Conservation (phyloP, 1,284 basidiomycete species). For the Ustilago vetiveriae region DNA sequence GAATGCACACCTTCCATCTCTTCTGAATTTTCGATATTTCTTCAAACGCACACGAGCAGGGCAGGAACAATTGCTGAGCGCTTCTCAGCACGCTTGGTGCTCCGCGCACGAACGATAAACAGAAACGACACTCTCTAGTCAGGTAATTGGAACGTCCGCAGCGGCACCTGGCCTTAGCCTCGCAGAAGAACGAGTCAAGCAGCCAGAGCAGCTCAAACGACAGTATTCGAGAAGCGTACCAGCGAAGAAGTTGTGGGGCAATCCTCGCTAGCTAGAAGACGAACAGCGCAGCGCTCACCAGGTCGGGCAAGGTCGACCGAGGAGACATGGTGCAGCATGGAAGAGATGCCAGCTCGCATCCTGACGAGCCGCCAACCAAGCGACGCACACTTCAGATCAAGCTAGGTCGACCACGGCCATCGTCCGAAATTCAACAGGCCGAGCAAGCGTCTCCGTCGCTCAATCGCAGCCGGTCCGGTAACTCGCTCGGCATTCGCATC, state of each 20-base stretch:
- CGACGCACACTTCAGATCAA: slow-evolving; percentile 45
- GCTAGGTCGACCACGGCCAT: slow-evolving; percentile 30
- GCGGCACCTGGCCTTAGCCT: too few relatives aligned
- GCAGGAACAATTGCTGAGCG: too few relatives aligned
- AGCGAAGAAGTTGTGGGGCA: too few relatives aligned
- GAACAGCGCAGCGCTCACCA: not conserved
- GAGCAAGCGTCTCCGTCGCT: slow-evolving; percentile 30
- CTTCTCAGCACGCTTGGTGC: too few relatives aligned
- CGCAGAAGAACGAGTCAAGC: too few relatives aligned
- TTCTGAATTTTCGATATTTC: slow-evolving; percentile 8
- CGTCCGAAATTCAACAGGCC: slow-evolving; percentile 6
- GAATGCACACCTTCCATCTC: not conserved
- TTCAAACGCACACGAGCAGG: slow-evolving; percentile 3
- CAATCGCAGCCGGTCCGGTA: slow-evolving; percentile 15
- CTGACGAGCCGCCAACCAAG: slow-evolving; percentile 29
- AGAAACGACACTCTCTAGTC: too few relatives aligned
- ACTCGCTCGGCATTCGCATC: slow-evolving; percentile 27
- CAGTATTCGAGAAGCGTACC: too few relatives aligned
- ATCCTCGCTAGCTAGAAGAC: not conserved
- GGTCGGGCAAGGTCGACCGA: not conserved
- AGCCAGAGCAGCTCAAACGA: too few relatives aligned
- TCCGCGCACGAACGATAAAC: too few relatives aligned
- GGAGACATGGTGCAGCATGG: slow-evolving; percentile 36
- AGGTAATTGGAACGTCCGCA: too few relatives aligned
- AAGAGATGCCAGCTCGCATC: slow-evolving; percentile 28